These are phyloP conservation scores for Phlegmacium glaucopus DNA, from an alignment of 768 basidiomycete species.

Conservation along the genomic window DNA sequence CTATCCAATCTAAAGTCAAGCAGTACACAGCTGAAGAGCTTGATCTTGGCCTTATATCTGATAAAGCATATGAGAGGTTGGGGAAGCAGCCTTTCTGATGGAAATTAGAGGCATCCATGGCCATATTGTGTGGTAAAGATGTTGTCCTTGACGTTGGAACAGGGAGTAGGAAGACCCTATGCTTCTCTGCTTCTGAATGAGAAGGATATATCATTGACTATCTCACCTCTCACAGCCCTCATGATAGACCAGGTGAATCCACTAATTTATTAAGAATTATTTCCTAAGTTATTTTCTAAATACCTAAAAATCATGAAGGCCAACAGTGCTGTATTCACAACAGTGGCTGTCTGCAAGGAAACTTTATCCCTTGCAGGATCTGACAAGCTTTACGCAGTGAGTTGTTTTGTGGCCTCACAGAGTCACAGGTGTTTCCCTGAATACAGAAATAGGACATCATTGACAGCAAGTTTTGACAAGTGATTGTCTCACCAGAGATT, in stretches of 20 bases:
- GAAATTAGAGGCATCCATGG: slow-evolving; percentile 14
- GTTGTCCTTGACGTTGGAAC: slow-evolving; percentile 18
- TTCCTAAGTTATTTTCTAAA: background rate
- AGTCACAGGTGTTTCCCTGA: background rate
- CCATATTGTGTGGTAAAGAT: slow-evolving; percentile 16
- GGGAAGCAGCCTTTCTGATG: slow-evolving; percentile 12
- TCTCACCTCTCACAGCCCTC: slow-evolving; percentile 18
- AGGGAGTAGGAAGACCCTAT: slow-evolving; percentile 9
- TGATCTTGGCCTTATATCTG: slow-evolving; percentile 1
- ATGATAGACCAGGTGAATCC: slow-evolving; percentile 18
- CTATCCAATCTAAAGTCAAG: background rate
- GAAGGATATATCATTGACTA: slow-evolving; percentile 10
- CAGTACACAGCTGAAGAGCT: background rate
- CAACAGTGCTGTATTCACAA: background rate
- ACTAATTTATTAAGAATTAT: background rate
- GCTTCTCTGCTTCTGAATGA: slow-evolving; percentile 8
- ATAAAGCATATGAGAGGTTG: background rate
- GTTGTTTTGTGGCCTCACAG: background rate
- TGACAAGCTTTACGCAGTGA: slow-evolving; percentile 4
- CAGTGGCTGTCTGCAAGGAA: slow-evolving; percentile 12
- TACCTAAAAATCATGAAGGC: background rate
- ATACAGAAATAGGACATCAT: background rate
- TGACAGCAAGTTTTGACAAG: slow-evolving; percentile 2
- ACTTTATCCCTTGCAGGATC: slow-evolving; percentile 3
- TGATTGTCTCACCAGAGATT: slow-evolving; percentile 9